These are phyloP conservation scores for Fusarium sp. DNA, from an alignment of 2,329 filamentous ascomycete genomes.

Conservation along the genomic window DNA sequence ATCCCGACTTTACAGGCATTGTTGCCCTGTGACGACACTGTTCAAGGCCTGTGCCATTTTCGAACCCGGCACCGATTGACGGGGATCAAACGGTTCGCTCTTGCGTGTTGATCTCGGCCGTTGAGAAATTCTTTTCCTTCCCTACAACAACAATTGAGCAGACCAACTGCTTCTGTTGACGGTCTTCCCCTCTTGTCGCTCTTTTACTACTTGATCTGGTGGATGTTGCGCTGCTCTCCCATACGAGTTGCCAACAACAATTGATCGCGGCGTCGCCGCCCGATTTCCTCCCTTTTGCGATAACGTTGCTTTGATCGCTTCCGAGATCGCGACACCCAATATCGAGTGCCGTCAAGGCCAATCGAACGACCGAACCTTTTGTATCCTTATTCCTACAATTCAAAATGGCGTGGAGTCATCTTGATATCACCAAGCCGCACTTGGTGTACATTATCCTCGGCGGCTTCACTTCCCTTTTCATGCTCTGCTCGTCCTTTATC, in stretches of 20 bases:
- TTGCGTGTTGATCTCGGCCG: conserved; percentile 7
- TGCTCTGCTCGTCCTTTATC: conserved; percentile 97
- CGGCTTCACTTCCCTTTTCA: conserved; percentile 97
- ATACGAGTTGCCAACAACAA: conserved; percentile 32
- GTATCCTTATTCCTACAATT: conserved; percentile 14
- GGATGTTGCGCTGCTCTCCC: conserved; percentile 6
- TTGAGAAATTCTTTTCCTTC: conserved; percentile 28
- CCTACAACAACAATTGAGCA: conserved; percentile 5
- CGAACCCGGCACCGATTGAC: conserved; percentile 3
- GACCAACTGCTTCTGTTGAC: not conserved
- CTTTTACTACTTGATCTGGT: conserved; percentile 3
- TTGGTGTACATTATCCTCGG: conserved; percentile 98
- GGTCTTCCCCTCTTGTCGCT: conserved; percentile 7
- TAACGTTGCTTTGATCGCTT: conserved; percentile 21
- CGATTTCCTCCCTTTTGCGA: conserved; percentile 29
- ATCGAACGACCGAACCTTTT: conserved; percentile 12
- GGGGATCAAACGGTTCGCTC: conserved; percentile 23
- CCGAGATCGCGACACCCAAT: conserved; percentile 33
- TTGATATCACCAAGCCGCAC: conserved; percentile 92
- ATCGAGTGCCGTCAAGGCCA: conserved; percentile 11
- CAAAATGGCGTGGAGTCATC: conserved; percentile 81
- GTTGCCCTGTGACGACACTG: conserved; percentile 47
- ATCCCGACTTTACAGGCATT: conserved; percentile 28
- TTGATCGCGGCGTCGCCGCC: conserved; percentile 39
- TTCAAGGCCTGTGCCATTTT: conserved; percentile 43